Base-by-base conservation (phyloP, 345 rosid genomes). In the Populus davidiana region DNA sequence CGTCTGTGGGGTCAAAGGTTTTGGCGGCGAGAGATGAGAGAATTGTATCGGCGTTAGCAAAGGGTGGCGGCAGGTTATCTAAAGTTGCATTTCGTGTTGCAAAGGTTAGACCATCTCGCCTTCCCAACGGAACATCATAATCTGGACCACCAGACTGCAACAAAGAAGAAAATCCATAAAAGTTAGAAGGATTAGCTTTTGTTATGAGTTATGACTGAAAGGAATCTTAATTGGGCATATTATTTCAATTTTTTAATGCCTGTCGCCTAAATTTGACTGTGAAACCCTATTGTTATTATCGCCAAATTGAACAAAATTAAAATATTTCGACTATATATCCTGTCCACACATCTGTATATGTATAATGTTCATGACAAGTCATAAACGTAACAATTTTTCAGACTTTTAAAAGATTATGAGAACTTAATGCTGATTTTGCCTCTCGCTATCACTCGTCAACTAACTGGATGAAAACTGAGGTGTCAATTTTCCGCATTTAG, bases 111-210 rank as follows among this genome's bases (percentile, higher is more conserved):
- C 91, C 87, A 64, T 95, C 99, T 2, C 94, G 86, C 65, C 98
- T 81, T 68, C 97, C 98, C 52, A 90, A 61, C 11, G 96, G 94
- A 25, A 93, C 89, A 0, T 77, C 80, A 76, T 90, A 94, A 49
- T 89, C 84, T 2, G 99, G 99, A 1, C 97, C 97, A 14, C 99
- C 99, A 8, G 92, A 83, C 98, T 93, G 77, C 72, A 69, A 49
- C 0, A 8, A 44, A 6, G 16, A 44, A 8, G 16, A 61, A 81
- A 75, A 67, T 20, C 1, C 4, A 69, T 25, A 56, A 0, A 16
- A 56, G 62, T 21, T 56, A 2, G 11, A 21, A 54, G 12, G 25
- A 8, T 54, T 54, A 21, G 62, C 25, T 54, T 21, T 54, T n/a
- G 62, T 21, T 54, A 52, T 2, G 62, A 21, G 8, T 38, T 38